Percentiles rank a stretch among this genome's conserved stretches.
Conservation (phyloP, 495 filamentous ascomycete genomes). For the Aspergillus cristatus region DNA sequence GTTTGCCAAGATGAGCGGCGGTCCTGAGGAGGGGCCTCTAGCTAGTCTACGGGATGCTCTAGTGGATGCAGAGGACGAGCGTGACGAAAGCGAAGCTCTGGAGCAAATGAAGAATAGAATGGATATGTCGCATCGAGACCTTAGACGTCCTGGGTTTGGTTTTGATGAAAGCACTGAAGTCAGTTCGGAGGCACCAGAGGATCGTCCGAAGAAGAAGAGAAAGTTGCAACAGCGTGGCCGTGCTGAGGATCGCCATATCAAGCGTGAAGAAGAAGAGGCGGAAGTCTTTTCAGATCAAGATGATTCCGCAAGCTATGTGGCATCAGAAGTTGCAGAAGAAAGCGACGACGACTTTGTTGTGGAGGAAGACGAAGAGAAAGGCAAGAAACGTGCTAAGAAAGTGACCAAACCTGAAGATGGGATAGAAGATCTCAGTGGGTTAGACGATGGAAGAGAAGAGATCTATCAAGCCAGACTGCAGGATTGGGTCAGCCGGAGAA, state of each 20-base stretch:
- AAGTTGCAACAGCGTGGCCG: slow-evolving; percentile 16
- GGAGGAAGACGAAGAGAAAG: slow-evolving; percentile 22
- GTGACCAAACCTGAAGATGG: slow-evolving; percentile 32
- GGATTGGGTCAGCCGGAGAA: slow-evolving; percentile 63
- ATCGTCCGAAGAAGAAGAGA: slow-evolving; percentile 33
- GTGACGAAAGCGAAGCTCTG: slow-evolving; percentile 48
- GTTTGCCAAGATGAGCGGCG: slow-evolving; percentile 62
- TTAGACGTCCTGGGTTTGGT: slow-evolving; percentile 73
- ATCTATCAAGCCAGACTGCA: slow-evolving; percentile 70
- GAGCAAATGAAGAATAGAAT: slow-evolving; percentile 32
- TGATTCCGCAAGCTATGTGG: slow-evolving; percentile 31
- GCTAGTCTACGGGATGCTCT: slow-evolving; percentile 62
- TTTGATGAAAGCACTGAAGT: slow-evolving; percentile 33
- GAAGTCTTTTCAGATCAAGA: slow-evolving; percentile 18
- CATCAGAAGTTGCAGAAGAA: slow-evolving; percentile 21
- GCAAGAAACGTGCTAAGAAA: slow-evolving; percentile 21
- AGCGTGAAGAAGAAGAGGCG: slow-evolving; percentile 1
- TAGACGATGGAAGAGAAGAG: slow-evolving; percentile 88
- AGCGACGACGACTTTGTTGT: slow-evolving; percentile 29
- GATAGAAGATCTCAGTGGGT: slow-evolving; percentile 58
- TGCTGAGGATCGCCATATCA: not conserved
- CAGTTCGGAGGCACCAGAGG: slow-evolving; percentile 8
- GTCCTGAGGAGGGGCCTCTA: slow-evolving; percentile 41
- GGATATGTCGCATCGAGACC: slow-evolving; percentile 66
- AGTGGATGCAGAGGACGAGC: slow-evolving; percentile 63